Evolutionary conservation across 2,329 filamentous ascomycete species (phyloP).

Genomic region (Aspergillus japonicus): DNA sequence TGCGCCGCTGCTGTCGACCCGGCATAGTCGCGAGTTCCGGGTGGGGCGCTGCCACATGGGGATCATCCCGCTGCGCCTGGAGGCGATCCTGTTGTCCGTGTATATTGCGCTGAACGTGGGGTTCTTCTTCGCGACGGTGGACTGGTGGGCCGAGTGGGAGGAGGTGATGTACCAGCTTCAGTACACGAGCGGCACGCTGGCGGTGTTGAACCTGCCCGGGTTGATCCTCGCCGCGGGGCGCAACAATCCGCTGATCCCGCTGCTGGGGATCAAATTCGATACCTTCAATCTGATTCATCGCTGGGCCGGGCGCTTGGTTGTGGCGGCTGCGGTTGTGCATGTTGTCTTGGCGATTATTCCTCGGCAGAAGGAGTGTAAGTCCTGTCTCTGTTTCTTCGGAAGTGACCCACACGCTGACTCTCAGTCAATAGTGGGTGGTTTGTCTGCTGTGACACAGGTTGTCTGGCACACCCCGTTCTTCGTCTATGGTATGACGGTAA

Average conservation of each 20-base stretch:
- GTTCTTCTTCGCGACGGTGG: conserved; percentile 57
- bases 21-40: conserved; percentile 71
- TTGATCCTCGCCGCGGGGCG: conserved; percentile 81
- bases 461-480: conserved; percentile 32
- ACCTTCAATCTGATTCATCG: conserved; percentile 87
- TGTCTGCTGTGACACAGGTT: conserved; percentile 44
- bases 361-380: conserved; percentile 24
- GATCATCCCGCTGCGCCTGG: conserved; percentile 70
- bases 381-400: not conserved
- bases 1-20: conserved; percentile 67
- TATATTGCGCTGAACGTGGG: conserved; percentile 70
- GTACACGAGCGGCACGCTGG: conserved; percentile 77
- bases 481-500: conserved; percentile 32
- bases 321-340: conserved; percentile 67
- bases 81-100: conserved; percentile 63
- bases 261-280: conserved; percentile 85
- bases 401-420: not conserved
- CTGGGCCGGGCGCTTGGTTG: conserved; percentile 73
- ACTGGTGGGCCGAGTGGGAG: conserved; percentile 32
- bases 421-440: conserved; percentile 41
- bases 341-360: conserved; percentile 42
- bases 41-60: conserved; percentile 63
- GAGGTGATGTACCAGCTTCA: conserved; percentile 55
- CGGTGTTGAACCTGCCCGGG: conserved; percentile 83
- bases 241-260: conserved; percentile 81